phyloP scores from a whole-genome alignment of 176 grass and related monocot genomes.

The Musa schizocarpa region DNA sequence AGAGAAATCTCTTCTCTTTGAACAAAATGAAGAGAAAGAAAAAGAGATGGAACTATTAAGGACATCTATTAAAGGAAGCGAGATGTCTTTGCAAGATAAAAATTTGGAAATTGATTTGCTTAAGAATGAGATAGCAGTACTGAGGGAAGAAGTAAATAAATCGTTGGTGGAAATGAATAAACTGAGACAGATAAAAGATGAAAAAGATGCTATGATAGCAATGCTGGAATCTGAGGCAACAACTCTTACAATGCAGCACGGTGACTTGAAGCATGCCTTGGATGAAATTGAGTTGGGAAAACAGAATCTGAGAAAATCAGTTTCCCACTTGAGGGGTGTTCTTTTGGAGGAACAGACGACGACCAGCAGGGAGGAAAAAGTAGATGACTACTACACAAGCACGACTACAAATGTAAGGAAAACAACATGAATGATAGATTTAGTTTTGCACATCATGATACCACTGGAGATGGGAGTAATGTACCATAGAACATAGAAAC shows the following conservation, averaged over 20 bases:
- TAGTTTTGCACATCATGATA: neutral
- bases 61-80: conserved; percentile 31
- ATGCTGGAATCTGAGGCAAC: conserved; percentile 47
- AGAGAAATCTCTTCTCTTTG: conserved; percentile 43
- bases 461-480: neutral
- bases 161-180: conserved; percentile 39
- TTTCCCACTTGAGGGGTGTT: neutral
- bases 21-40: conserved; percentile 44
- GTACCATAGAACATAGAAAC: neutral
- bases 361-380: neutral
- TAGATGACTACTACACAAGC: neutral
- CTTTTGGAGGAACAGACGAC: neutral
- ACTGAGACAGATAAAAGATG: conserved; percentile 32
- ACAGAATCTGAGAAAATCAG: neutral
- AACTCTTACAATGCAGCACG: conserved; percentile 41
- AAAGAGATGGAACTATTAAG: conserved; percentile 19
- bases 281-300: conserved; percentile 1
- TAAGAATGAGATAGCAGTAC: conserved; percentile 33
- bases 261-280: neutral
- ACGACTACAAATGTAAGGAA: conserved; percentile 1
- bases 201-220: conserved; percentile 40
- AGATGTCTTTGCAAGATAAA: conserved; percentile 44
- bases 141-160: conserved; percentile 40
- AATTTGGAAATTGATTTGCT: conserved; percentile 48
- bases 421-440: neutral